These are phyloP conservation scores for Leccinum solheimii DNA, from an alignment of 1,284 basidiomycete genomes.

Conservation along the genomic window DNA sequence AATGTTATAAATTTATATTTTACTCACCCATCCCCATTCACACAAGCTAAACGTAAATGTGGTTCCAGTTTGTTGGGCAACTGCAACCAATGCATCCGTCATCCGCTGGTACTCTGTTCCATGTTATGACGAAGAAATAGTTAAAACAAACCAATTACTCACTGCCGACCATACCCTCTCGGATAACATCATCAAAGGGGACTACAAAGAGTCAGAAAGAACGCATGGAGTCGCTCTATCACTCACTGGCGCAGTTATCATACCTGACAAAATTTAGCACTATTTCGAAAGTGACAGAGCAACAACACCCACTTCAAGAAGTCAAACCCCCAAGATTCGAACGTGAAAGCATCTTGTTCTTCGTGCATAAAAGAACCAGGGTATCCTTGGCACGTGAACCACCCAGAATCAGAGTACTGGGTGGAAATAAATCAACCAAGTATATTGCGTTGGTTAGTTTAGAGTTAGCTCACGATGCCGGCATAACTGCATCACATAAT, in stretches of 20 bases:
- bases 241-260: constrained; percentile 51
- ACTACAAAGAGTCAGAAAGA: constrained; percentile 32
- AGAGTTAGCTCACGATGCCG: constrained; percentile 44
- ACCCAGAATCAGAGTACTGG: constrained; percentile 36
- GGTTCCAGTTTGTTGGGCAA: constrained; percentile 44
- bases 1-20: neutral
- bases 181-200: constrained; percentile 52
- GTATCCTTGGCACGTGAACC: constrained; percentile 33
- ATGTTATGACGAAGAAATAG: neutral
- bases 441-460: neutral
- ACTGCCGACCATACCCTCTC: constrained; percentile 56
- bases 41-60: constrained; percentile 54
- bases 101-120: constrained; percentile 50
- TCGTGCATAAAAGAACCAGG: constrained; percentile 34
- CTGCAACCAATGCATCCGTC: constrained; percentile 49
- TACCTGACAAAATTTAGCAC: constrained; percentile 39
- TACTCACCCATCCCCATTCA: constrained; percentile 57
- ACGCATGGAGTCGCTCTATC: neutral
- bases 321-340: constrained; percentile 57
- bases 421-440: neutral
- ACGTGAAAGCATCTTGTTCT: constrained; percentile 31
- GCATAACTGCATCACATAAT: constrained; percentile 39
- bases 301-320: constrained; percentile 49
- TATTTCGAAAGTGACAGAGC: neutral
- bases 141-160: constrained; percentile 27